Evolutionary conservation across 2,329 filamentous ascomycete species (phyloP).

Genomic region (Colletotrichum orbiculare): DNA sequence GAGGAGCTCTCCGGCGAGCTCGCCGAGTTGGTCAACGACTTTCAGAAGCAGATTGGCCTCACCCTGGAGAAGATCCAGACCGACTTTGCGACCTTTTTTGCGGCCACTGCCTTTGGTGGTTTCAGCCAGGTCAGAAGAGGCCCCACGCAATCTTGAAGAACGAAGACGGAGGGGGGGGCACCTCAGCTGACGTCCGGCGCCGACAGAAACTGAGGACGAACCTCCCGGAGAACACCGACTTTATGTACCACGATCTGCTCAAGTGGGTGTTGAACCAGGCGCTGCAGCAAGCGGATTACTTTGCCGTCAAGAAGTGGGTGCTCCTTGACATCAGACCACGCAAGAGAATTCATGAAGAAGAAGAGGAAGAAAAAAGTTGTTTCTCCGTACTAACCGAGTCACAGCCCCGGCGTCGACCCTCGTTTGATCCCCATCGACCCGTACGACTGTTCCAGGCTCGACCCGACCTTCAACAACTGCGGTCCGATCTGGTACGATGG

Average conservation of each 20-base stretch:
- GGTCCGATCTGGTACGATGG: slow-evolving; percentile 29
- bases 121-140: slow-evolving; percentile 16
- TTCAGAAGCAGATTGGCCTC: slow-evolving; percentile 14
- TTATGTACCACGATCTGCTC: slow-evolving; percentile 18
- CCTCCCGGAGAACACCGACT: slow-evolving; percentile 18
- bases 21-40: slow-evolving; percentile 6
- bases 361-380: too few species aligned
- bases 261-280: slow-evolving; percentile 19
- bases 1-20: slow-evolving; percentile 3
- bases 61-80: slow-evolving; percentile 20
- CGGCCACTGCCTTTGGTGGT: neutral
- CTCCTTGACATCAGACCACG: too few species aligned
- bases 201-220: neutral
- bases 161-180: too few species aligned
- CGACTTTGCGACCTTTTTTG: slow-evolving; percentile 10
- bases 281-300: slow-evolving; percentile 6
- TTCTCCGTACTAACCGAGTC: too few species aligned
- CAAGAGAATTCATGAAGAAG: too few species aligned
- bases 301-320: slow-evolving; percentile 23
- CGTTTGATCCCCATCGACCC: slow-evolving; percentile 14
- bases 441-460: slow-evolving; percentile 11
- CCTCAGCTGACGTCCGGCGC: neutral
- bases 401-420: slow-evolving; percentile 18
- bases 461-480: neutral
- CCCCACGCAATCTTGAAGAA: too few species aligned